These are phyloP conservation scores for Fusarium foetens DNA, from an alignment of 2,329 filamentous ascomycete genomes.

Conservation along the genomic window DNA sequence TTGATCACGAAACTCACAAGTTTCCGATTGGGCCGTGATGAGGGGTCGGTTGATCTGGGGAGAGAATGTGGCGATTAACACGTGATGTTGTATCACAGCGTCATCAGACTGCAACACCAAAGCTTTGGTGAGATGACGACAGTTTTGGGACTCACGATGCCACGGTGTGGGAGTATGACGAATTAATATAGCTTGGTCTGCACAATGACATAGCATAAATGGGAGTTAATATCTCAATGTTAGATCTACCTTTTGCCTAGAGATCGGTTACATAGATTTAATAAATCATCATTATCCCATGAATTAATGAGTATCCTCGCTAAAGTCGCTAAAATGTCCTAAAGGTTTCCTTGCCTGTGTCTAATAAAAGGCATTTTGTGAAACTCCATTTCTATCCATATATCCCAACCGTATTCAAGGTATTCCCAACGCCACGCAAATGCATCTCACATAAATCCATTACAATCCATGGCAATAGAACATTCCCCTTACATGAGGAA, in stretches of 20 bases:
- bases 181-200: neutral
- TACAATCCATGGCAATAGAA: neutral
- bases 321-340: neutral
- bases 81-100: slow-evolving; percentile 38
- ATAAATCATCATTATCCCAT: neutral
- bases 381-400: slow-evolving; percentile 13
- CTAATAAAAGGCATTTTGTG: neutral
- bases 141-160: slow-evolving; percentile 20
- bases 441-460: neutral
- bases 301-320: neutral
- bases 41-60: slow-evolving; percentile 44
- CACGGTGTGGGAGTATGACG: neutral
- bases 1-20: slow-evolving; percentile 40
- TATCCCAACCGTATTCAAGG: neutral
- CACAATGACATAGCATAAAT: neutral
- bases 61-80: slow-evolving; percentile 37
- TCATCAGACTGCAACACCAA: slow-evolving; percentile 30
- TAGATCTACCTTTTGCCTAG: neutral
- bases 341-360: neutral
- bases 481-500: slow-evolving; percentile 60
- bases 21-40: slow-evolving; percentile 47
- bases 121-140: slow-evolving; percentile 21
- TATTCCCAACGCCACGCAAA: slow-evolving; percentile 24
- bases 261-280: neutral
- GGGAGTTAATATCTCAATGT: accelerated